These are phyloP conservation scores for Lepidium campestre DNA, from an alignment of 441 rosid genomes.

Conservation along the genomic window DNA sequence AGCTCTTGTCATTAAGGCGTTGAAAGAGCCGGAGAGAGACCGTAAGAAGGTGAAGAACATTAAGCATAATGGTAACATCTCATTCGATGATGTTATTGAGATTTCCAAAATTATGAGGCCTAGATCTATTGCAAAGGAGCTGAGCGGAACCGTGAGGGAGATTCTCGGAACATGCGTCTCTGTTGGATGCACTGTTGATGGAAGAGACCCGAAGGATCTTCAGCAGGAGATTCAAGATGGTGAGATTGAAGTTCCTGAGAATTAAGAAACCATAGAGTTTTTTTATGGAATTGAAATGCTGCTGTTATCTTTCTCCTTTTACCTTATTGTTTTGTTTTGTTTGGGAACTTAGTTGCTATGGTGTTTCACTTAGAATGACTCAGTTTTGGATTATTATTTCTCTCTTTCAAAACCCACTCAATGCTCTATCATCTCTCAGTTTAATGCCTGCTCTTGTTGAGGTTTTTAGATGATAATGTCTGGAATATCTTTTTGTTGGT, in stretches of 20 bases:
- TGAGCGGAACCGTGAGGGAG: conserved; percentile 34
- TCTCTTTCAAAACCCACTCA: neutral
- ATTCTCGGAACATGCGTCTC: conserved; percentile 29
- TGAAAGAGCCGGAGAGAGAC: conserved; percentile 38
- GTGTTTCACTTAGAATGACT: conserved; percentile 19
- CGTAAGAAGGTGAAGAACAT: conserved; percentile 34
- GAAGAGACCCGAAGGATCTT: conserved; percentile 30
- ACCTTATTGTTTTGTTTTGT: neutral
- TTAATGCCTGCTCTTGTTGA: neutral
- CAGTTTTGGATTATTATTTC: conserved; percentile 15
- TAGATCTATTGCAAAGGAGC: conserved; percentile 30
- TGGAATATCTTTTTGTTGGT: neutral
- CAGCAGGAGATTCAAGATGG: conserved; percentile 33
- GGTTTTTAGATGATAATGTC: neutral
- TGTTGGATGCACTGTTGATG: conserved; percentile 34
- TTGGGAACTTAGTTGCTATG: neutral
- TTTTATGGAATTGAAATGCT: neutral
- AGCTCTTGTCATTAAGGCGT: conserved; percentile 45
- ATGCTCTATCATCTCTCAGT: conserved; percentile 11
- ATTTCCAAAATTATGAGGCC: conserved; percentile 33
- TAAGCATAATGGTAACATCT: conserved; percentile 32
- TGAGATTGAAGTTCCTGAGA: conserved; percentile 28
- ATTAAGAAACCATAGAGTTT: neutral
- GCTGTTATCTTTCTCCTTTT: neutral
- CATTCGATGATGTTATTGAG: conserved; percentile 29